These are phyloP conservation scores for Rhizopus delemar DNA, from an alignment of 371 early-diverging fungal species.

Conservation along the genomic window DNA sequence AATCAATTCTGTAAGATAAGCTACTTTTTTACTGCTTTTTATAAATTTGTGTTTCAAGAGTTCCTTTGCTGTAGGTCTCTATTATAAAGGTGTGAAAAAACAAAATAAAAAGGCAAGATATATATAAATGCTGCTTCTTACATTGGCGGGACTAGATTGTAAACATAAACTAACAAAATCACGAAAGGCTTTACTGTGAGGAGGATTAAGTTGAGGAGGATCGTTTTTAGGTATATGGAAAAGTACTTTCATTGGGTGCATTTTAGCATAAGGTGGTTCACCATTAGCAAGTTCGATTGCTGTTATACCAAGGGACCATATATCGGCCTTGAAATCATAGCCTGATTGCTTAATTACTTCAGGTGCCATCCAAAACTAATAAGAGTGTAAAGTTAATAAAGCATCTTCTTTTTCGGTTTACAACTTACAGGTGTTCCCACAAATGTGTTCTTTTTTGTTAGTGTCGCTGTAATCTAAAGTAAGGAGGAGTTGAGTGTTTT, in stretches of 20 bases:
- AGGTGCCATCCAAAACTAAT: constrained; percentile 95
- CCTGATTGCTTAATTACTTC: constrained; percentile 96
- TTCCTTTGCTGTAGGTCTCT: constrained; percentile 90
- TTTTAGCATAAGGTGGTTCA: constrained; percentile 89
- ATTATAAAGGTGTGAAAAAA: constrained; percentile 8
- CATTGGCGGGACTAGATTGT: constrained; percentile 78
- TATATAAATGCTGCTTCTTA: constrained; percentile 23
- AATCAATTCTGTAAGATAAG: constrained; percentile 82
- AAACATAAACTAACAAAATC: constrained; percentile 90
- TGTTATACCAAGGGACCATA: constrained; percentile 98
- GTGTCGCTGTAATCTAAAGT: constrained; percentile 80
- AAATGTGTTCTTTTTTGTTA: constrained; percentile 96
- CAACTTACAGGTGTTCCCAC: constrained; percentile 94
- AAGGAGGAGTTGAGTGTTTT: constrained; percentile 16
- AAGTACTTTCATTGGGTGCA: constrained; percentile 92
- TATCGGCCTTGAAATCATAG: constrained; percentile 96
- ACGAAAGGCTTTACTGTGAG: constrained; percentile 84
- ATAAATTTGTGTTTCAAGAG: constrained; percentile 91
- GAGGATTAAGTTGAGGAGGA: constrained; percentile 81
- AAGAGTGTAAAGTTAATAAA: background rate
- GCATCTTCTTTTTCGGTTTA: background rate
- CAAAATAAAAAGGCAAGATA: background rate
- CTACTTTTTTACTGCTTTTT: constrained; percentile 74
- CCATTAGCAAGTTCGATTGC: constrained; percentile 96
- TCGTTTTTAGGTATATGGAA: constrained; percentile 91